These are phyloP conservation scores for Artemisia annua DNA, from an alignment of 129 eudicot genomes.

Conservation along the genomic window DNA sequence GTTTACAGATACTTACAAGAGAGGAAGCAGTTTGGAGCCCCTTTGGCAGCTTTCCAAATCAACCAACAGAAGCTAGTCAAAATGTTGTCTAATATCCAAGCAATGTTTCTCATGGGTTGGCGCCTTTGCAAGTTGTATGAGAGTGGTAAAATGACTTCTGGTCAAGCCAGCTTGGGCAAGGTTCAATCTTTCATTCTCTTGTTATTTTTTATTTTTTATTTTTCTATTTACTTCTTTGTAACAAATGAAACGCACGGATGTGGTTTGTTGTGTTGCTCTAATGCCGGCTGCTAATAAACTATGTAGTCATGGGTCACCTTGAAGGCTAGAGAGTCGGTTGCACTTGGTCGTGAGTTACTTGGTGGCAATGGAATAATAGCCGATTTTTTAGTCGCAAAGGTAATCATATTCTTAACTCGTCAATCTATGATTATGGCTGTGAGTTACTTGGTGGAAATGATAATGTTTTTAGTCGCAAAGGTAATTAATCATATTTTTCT, in stretches of 20 bases:
- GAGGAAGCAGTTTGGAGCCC: conserved; percentile 97
- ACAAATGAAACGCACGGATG: no score
- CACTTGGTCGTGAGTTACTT: conserved; percentile 93
- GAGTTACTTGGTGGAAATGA: no score
- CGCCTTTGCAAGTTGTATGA: conserved; percentile 96
- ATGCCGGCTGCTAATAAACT: no score
- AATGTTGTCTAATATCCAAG: conserved; percentile 91
- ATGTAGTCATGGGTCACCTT: conserved; percentile 79
- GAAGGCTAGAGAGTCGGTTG: conserved; percentile 85
- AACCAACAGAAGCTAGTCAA: conserved; percentile 92
- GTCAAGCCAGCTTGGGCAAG: conserved; percentile 98
- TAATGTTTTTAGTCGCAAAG: no score
- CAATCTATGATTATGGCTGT: no score
- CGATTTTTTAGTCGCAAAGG: conserved; percentile 96
- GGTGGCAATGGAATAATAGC: conserved; percentile 97
- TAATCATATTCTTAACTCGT: conserved; percentile 3
- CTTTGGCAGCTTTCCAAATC: conserved; percentile 95
- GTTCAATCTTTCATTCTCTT: conserved; percentile 24
- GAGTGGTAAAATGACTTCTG: conserved; percentile 92
- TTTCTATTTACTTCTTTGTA: no score
- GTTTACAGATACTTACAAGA: conserved; percentile 76
- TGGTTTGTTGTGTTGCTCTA: no score
- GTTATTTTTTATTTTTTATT: neutral
- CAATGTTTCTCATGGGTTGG: conserved; percentile 94
- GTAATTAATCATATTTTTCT: no score